Conservation (phyloP, 2,329 filamentous ascomycete genomes). For the Colletotrichum liriopes region DNA sequence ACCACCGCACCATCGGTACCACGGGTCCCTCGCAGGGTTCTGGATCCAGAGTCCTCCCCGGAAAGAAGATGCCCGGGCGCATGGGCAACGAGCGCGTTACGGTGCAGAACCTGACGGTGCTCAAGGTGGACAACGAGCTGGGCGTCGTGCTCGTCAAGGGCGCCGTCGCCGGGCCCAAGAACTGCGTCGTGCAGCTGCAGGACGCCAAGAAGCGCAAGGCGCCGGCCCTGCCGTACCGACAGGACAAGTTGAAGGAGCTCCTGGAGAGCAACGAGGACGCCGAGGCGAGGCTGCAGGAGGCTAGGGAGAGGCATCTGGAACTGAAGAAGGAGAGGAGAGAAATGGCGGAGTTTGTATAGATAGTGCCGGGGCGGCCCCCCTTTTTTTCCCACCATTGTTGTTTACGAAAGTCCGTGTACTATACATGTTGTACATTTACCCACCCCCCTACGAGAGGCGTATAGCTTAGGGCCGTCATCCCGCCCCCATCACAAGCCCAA, state of each 20-base stretch:
- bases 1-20: slow-evolving; percentile 93
- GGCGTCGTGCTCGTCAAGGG: slow-evolving; percentile 93
- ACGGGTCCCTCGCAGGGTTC: slow-evolving; percentile 91
- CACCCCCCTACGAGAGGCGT: slow-evolving; percentile 26
- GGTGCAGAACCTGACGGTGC: slow-evolving; percentile 89
- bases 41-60: slow-evolving; percentile 92
- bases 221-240: slow-evolving; percentile 65
- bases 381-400: slow-evolving; percentile 46
- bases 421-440: slow-evolving; percentile 53
- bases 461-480: slow-evolving; percentile 30
- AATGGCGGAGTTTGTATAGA: slow-evolving; percentile 45
- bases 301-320: slow-evolving; percentile 66
- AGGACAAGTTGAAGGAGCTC: slow-evolving; percentile 60
- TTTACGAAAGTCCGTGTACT: slow-evolving; percentile 51
- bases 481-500: slow-evolving; percentile 33
- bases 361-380: slow-evolving; percentile 1
- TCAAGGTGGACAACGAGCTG: slow-evolving; percentile 89
- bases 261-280: slow-evolving; percentile 64
- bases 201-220: slow-evolving; percentile 90
- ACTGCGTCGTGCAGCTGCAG: slow-evolving; percentile 86
- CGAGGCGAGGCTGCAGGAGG: slow-evolving; percentile 62
- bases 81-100: slow-evolving; percentile 95
- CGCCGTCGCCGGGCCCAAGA: slow-evolving; percentile 89
- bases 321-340: slow-evolving; percentile 62
- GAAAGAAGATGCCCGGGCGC: slow-evolving; percentile 97